Evolutionary conservation across 768 basidiomycete genomes (phyloP).

Genomic region (Termitomyces bulborhizus): DNA sequence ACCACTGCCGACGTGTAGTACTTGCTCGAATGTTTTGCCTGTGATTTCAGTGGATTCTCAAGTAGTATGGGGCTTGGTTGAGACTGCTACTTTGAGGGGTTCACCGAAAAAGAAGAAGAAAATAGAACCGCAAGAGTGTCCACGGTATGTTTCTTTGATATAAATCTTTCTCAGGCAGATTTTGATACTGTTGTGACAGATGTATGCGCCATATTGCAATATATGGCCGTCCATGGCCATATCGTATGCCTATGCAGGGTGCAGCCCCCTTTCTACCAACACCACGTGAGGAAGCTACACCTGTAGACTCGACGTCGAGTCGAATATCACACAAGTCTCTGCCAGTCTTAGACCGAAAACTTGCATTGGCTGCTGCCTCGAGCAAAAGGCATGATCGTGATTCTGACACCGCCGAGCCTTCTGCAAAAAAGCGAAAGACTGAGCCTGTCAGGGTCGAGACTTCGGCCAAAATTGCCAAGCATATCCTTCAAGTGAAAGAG

Average conservation of each 20-base stretch:
- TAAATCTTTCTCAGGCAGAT: slow-evolving; percentile 5
- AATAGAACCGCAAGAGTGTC: slow-evolving; percentile 54
- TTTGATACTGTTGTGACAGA: slow-evolving; percentile 25
- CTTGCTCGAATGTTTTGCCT: slow-evolving; percentile 65
- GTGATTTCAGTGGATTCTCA: slow-evolving; percentile 71
- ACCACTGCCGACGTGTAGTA: slow-evolving; percentile 63
- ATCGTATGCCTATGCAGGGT: slow-evolving; percentile 48
- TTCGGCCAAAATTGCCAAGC: slow-evolving; percentile 16
- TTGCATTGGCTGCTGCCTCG: slow-evolving; percentile 30
- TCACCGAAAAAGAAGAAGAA: slow-evolving; percentile 53
- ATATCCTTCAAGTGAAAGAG: slow-evolving; percentile 2
- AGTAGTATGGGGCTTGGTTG: slow-evolving; percentile 66
- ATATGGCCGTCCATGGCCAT: slow-evolving; percentile 67
- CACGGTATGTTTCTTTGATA: slow-evolving; percentile 45
- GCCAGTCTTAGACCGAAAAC: slow-evolving; percentile 49
- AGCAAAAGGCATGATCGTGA: slow-evolving; percentile 25
- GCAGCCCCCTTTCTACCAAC: slow-evolving; percentile 32
- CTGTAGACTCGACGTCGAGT: slow-evolving; percentile 38
- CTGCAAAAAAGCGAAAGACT: slow-evolving; percentile 45
- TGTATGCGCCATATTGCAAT: slow-evolving; percentile 80
- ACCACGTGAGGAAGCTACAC: slow-evolving; percentile 46
- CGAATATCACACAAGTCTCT: slow-evolving; percentile 47
- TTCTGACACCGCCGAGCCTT: slow-evolving; percentile 29
- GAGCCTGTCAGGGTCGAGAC: slow-evolving; percentile 27
- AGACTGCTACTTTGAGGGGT: slow-evolving; percentile 26